These are phyloP conservation scores for Prorocentrum cordatum DNA, from an alignment of 169 alveolate species.

Conservation along the genomic window DNA sequence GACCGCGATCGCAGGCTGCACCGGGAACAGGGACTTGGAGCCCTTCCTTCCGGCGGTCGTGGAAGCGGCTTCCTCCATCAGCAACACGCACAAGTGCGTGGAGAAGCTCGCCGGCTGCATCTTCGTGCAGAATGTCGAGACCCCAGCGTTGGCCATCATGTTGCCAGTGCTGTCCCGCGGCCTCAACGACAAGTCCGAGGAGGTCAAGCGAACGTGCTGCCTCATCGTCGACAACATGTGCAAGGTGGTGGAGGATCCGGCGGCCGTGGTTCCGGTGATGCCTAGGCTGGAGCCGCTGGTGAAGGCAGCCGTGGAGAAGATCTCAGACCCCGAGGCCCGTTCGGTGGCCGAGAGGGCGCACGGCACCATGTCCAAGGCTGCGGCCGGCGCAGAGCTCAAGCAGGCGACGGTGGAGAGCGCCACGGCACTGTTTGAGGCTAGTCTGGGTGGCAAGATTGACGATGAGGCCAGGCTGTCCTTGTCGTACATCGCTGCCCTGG, in stretches of 20 bases:
- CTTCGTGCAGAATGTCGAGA: conserved; percentile 73
- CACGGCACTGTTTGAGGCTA: conserved; percentile 1
- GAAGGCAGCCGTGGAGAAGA: conserved; percentile 40
- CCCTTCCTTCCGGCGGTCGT: conserved; percentile 48
- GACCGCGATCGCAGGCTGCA: conserved; percentile 53
- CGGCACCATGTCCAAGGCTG: conserved; percentile 41
- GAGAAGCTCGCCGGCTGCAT: conserved; percentile 51
- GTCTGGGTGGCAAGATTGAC: conserved; percentile 13
- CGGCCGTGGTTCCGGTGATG: conserved; percentile 41
- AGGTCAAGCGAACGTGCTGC: conserved; percentile 68
- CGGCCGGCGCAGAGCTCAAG: not conserved
- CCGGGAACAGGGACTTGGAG: conserved; percentile 63
- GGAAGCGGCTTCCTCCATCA: conserved; percentile 42
- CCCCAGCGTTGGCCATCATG: conserved; percentile 69
- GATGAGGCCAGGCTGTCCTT: conserved; percentile 23
- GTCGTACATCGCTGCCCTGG: conserved; percentile 28
- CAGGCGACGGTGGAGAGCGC: too few species aligned
- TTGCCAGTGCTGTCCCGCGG: conserved; percentile 70
- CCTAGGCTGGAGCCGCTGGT: conserved; percentile 51
- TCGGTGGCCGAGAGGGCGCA: conserved; percentile 51
- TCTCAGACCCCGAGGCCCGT: conserved; percentile 39
- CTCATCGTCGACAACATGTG: conserved; percentile 72
- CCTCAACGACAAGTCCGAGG: conserved; percentile 52
- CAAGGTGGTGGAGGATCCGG: conserved; percentile 53
- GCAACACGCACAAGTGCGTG: conserved; percentile 48